phyloP scores from a whole-genome alignment of 257 asterid species.

The Solanum lignicaule region DNA sequence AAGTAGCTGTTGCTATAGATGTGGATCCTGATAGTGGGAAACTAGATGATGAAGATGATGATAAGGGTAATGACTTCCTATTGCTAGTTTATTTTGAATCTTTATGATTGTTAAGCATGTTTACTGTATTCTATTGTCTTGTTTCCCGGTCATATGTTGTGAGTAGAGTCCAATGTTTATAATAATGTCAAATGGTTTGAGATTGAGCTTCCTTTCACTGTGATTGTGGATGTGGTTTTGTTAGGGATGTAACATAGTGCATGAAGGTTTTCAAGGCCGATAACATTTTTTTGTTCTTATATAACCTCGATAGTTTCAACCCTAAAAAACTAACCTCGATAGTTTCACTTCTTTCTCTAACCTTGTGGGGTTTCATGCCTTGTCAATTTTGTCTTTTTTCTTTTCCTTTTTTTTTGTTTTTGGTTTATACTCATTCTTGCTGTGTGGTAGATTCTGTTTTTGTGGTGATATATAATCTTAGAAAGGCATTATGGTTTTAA shows the following conservation, averaged over 20 bases:
- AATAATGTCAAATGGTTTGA: neutral
- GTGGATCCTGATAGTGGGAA: constrained; percentile 41
- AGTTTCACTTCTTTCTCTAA: neutral
- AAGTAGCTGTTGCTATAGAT: constrained; percentile 87
- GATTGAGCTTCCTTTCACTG: neutral
- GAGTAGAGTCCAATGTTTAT: neutral
- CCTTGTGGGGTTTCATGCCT: neutral
- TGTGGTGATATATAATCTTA: neutral
- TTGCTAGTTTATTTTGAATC: neutral
- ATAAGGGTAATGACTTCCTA: constrained; percentile 52
- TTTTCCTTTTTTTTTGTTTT: neutral
- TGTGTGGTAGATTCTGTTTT: neutral
- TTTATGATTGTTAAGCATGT: neutral
- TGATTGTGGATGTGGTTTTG: neutral
- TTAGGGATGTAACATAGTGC: neutral
- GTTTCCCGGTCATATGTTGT: neutral
- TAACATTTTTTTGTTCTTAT: neutral
- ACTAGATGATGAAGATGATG: constrained; percentile 79
- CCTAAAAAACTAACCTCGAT: neutral
- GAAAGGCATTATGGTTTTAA: neutral
- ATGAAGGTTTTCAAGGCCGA: neutral
- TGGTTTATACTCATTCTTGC: neutral
- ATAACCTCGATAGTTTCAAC: neutral
- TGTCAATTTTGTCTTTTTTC: neutral
- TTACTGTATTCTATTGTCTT: neutral